These are phyloP conservation scores for Paralagenidium karlingii DNA, from an alignment of 352 stramenopile genomes.

Conservation along the genomic window DNA sequence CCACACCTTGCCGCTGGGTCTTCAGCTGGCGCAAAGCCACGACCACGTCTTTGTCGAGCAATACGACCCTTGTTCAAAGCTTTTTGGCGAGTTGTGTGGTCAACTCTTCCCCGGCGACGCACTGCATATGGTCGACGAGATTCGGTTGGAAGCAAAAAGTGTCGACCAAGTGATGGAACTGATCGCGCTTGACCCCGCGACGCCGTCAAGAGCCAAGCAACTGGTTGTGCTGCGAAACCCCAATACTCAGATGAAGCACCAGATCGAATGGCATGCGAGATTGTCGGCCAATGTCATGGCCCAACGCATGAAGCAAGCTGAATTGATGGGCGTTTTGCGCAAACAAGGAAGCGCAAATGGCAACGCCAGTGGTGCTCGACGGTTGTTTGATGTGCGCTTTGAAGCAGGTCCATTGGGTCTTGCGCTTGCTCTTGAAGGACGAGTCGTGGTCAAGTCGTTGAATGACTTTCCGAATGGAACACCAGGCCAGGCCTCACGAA, in stretches of 20 bases:
- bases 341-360: too few species aligned
- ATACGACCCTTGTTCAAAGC: slow-evolving; percentile 10
- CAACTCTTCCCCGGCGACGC: slow-evolving; percentile 63
- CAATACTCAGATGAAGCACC: slow-evolving; percentile 22
- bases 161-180: slow-evolving; percentile 22
- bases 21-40: slow-evolving; percentile 20
- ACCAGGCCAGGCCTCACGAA: slow-evolving; percentile 58
- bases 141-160: slow-evolving; percentile 11
- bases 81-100: slow-evolving; percentile 33
- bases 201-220: slow-evolving; percentile 14
- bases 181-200: slow-evolving; percentile 12
- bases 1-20: slow-evolving; percentile 18
- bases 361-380: too few species aligned
- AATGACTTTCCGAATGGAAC: slow-evolving; percentile 53
- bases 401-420: slow-evolving; percentile 56
- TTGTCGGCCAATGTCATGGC: too few species aligned
- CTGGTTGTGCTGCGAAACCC: slow-evolving; percentile 22
- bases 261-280: too few species aligned
- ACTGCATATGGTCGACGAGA: slow-evolving; percentile 34
- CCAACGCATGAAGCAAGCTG: too few species aligned
- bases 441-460: slow-evolving; percentile 67
- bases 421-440: slow-evolving; percentile 53
- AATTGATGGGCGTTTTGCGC: too few species aligned
- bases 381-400: too few species aligned
- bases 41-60: slow-evolving; percentile 34